phyloP scores from a whole-genome alignment of 2,329 filamentous ascomycete species.

The Colletotrichum magnum region DNA sequence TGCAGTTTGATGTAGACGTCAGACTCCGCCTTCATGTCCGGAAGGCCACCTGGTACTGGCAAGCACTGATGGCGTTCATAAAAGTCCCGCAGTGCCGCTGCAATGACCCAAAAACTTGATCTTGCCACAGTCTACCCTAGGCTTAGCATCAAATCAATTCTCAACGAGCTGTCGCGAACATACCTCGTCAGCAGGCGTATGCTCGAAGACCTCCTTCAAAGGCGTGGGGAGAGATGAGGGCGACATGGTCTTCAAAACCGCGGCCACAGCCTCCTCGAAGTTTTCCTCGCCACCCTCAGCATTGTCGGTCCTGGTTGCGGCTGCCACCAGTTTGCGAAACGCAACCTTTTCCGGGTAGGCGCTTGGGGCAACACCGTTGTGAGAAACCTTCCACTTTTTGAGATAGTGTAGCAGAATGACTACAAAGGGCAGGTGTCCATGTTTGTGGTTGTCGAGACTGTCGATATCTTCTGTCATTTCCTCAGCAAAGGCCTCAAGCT shows the following conservation, averaged over 20 bases:
- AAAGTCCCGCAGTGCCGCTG: slow-evolving; percentile 83
- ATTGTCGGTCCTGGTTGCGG: slow-evolving; percentile 77
- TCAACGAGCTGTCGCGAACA: slow-evolving; percentile 59
- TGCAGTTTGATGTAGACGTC: slow-evolving; percentile 91
- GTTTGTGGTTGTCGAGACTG: slow-evolving; percentile 80
- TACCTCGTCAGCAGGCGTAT: slow-evolving; percentile 67
- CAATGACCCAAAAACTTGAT: slow-evolving; percentile 89
- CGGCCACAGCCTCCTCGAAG: slow-evolving; percentile 90
- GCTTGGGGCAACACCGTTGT: slow-evolving; percentile 77
- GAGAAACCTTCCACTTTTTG: slow-evolving; percentile 80
- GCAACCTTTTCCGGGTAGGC: slow-evolving; percentile 89
- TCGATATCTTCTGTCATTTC: slow-evolving; percentile 80
- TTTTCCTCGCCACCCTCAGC: slow-evolving; percentile 95
- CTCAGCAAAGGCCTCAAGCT: slow-evolving; percentile 77
- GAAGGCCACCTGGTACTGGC: slow-evolving; percentile 87
- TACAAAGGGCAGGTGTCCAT: slow-evolving; percentile 93
- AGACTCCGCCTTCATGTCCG: slow-evolving; percentile 98
- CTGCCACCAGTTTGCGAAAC: slow-evolving; percentile 80
- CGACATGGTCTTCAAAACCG: slow-evolving; percentile 89
- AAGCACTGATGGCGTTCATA: slow-evolving; percentile 80
- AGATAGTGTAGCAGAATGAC: slow-evolving; percentile 87
- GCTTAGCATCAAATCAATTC: slow-evolving; percentile 22
- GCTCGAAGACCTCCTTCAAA: slow-evolving; percentile 84
- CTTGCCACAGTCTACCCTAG: slow-evolving; percentile 58
- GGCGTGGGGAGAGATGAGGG: slow-evolving; percentile 76